These are phyloP conservation scores for Proliferodiscus dingleyae DNA, from an alignment of 2,329 filamentous ascomycete species.

Conservation along the genomic window DNA sequence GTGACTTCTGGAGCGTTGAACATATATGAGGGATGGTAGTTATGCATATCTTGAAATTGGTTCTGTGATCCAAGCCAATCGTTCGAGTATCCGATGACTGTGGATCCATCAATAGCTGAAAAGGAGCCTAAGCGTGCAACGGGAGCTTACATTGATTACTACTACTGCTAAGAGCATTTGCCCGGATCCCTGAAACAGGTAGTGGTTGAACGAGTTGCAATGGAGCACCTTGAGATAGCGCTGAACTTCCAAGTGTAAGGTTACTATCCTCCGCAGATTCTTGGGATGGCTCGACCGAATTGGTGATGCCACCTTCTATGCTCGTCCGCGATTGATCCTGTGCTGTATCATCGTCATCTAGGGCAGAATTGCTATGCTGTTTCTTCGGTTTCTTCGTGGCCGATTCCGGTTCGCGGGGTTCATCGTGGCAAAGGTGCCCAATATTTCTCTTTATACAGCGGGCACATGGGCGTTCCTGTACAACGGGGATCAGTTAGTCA, in stretches of 20 bases:
- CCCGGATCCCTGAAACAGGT: slow-evolving; percentile 62
- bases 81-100: slow-evolving; percentile 75
- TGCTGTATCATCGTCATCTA: slow-evolving; percentile 55
- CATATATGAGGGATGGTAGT: slow-evolving; percentile 90
- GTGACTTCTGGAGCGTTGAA: slow-evolving; percentile 90
- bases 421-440: slow-evolving; percentile 96
- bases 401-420: slow-evolving; percentile 76
- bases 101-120: slow-evolving; percentile 25
- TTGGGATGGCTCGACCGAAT: slow-evolving; percentile 51
- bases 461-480: slow-evolving; percentile 88
- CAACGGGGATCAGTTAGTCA: slow-evolving; percentile 28
- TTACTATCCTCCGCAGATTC: slow-evolving; percentile 40
- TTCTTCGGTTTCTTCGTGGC: slow-evolving; percentile 68
- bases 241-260: slow-evolving; percentile 34
- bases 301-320: slow-evolving; percentile 42
- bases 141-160: slow-evolving; percentile 67
- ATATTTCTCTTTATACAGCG: slow-evolving; percentile 98
- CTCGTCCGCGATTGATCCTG: slow-evolving; percentile 45
- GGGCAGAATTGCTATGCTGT: slow-evolving; percentile 49
- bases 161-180: slow-evolving; percentile 56
- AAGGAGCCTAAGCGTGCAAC: slow-evolving; percentile 6
- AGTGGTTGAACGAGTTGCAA: slow-evolving; percentile 69
- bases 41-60: slow-evolving; percentile 91
- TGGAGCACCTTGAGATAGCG: slow-evolving; percentile 44
- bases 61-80: slow-evolving; percentile 72